Evolutionary conservation across 805 yeast genomes (phyloP).

Genomic region (Jamesozyma piceae): DNA sequence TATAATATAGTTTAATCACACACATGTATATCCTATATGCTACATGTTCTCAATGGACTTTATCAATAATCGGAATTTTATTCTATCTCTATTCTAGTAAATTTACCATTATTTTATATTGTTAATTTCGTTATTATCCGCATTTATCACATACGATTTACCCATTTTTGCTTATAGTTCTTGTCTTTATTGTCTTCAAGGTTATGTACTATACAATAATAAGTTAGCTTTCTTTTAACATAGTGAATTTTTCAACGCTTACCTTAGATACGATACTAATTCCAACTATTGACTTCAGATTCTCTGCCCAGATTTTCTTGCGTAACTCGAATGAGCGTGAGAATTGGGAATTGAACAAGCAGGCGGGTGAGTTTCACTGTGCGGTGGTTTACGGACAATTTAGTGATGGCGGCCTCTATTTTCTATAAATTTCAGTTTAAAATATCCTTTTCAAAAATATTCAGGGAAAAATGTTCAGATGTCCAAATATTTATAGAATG

Average conservation of each 20-base stretch:
- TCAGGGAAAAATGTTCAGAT: no score
- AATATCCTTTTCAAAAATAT: no score
- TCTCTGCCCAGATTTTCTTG: background rate
- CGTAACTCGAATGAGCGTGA: background rate
- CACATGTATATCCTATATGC: background rate
- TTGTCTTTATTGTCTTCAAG: conserved; percentile 15
- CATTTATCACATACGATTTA: conserved; percentile 31
- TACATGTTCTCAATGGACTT: background rate
- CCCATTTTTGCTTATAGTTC: conserved; percentile 33
- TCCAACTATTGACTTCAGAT: background rate
- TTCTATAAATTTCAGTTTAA: no score
- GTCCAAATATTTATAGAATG: no score
- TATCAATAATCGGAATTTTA: background rate
- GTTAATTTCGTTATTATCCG: background rate
- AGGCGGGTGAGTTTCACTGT: no score
- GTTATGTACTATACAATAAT: background rate
- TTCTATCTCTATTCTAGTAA: background rate
- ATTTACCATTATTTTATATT: background rate
- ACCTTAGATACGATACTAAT: background rate
- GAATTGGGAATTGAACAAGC: no score
- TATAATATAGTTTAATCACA: no score
- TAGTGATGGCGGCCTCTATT: no score
- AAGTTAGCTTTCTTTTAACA: background rate
- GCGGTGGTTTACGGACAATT: no score
- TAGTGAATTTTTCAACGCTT: background rate